Evolutionary conservation across 257 asterid species (phyloP), one percentile per base, ranked within the genome.

Genomic region (Primulina tabacum): DNA sequence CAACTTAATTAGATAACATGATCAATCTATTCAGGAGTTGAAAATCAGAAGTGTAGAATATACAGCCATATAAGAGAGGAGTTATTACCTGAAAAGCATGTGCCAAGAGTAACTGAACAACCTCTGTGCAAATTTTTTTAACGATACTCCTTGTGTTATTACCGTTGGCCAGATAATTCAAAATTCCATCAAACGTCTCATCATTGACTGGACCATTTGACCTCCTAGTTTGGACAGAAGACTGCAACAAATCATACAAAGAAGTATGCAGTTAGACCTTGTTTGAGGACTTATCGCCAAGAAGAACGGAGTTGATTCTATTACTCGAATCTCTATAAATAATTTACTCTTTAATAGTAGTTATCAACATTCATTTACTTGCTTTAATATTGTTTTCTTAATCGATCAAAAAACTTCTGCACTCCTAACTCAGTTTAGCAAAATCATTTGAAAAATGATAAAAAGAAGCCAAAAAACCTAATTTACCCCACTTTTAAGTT

Each of bases 81-180:
- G 65, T 8, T 73, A 60, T 76, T 76, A 92, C 98, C 94, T 87
- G 87, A 81, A 88, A 92, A 76, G 81, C 96, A 77, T 84, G 78
- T 43, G 96, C 90, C 81, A 92, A 74, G 63, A 92, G 92, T 82
- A 87, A 80, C 66, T 90, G 96, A 77, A 89, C 83, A 18, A 80
- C 83, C 65, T 84, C 92, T 12, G 83, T 53, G 67, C 87, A 79
- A 26, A 92, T 69, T 83, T 86, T 92, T 77, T 85, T 88, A 7
- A 76, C 71, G 58, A 90, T 82, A 73, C 80, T 85, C 73, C 52
- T 90, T 32, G 93, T 79, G 82, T 71, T 83, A 82, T 71, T 83
- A 66, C 79, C 73, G 77, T 82, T 88, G 56, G 90, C 85, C 67
- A 93, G 80, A 71, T 77, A 84, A 76, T 86, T 90, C 78, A 93